Base-by-base conservation (phyloP, 345 rosid genomes). In the Triadica sebifera region DNA sequence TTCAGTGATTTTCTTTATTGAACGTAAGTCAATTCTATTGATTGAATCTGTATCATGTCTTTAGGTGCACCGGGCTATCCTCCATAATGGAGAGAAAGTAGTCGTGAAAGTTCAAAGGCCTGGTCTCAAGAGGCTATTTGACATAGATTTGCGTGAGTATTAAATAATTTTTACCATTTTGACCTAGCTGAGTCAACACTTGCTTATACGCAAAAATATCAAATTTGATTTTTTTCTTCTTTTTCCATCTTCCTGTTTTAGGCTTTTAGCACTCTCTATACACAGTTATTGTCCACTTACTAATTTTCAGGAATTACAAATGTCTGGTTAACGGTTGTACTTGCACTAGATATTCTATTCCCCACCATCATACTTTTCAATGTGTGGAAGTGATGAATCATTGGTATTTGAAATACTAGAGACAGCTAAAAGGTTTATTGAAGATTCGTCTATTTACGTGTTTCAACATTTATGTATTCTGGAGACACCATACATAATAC, bases 71-170 rank as follows among this genome's bases (percentile, higher is more conserved):
- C 87, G 96, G 49, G 98, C 97, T 79, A 83, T 89, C 72, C 87
- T 94, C 81, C 96, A 92, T 71, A 89, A 89, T 61, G 97, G 98
- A 49, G 98, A 92, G 85, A 89, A 87, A 82, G 98, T 92, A 62
- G 95, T 91, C 15, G 85, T 94, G 74, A 94, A 92, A 84, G 97
- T 94, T 47, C 98, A 92, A 81, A 91, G 98, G 78, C 98, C 98
- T 37, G 98, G 98, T 64, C 91, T 91, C 57, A 92, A 81, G 88
- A 92, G 85, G 84, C 98, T 94, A 56, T 94, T 94, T 56, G 98
- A 94, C 83, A 91, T 94, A 59, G 98, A 94, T 83, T 74, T 94
- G 71, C 68, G 98, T 94, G 82, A 85, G 98, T 75, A 41, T 34
- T 47, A 15, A 61, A 45, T 61, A 39, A 51, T 50, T 71, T 39